A percentile compares a stretch with the other conserved stretches of the same genome.
Evolutionary conservation across 2,329 filamentous ascomycete species (phyloP).

Genomic region (Onygenales sp.): DNA sequence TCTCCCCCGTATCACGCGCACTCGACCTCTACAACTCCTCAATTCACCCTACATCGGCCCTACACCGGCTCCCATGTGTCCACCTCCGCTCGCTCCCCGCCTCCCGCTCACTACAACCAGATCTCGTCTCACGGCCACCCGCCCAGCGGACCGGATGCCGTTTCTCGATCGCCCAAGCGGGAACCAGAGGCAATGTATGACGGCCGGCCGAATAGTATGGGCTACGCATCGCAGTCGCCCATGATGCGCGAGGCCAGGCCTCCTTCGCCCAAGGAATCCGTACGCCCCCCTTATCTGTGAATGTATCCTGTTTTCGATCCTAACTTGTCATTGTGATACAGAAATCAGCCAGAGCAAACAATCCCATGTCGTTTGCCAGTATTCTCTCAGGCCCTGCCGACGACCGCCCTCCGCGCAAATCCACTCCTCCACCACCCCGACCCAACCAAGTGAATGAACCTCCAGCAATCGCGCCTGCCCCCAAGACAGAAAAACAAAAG

Average conservation of each 20-base stretch:
- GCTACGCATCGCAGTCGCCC: slow-evolving; percentile 25
- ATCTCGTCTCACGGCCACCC: slow-evolving; percentile 35
- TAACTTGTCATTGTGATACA: slow-evolving; percentile 27
- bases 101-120: slow-evolving; percentile 23
- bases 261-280: slow-evolving; percentile 31
- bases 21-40: slow-evolving; percentile 20
- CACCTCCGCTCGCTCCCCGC: slow-evolving; percentile 24
- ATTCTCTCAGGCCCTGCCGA: slow-evolving; percentile 76
- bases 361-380: slow-evolving; percentile 93
- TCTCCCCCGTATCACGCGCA: slow-evolving; percentile 28
- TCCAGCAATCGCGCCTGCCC: slow-evolving; percentile 17
- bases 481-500: slow-evolving; percentile 21
- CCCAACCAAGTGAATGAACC: slow-evolving; percentile 17
- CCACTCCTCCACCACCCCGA: slow-evolving; percentile 33
- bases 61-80: slow-evolving; percentile 26
- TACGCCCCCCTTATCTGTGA: slow-evolving; percentile 18
- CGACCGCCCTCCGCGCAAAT: slow-evolving; percentile 41
- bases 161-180: slow-evolving; percentile 33
- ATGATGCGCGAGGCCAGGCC: slow-evolving; percentile 22
- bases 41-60: slow-evolving; percentile 25
- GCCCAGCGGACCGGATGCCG: slow-evolving; percentile 24
- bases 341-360: slow-evolving; percentile 64
- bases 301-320: slow-evolving; percentile 4
- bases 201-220: slow-evolving; percentile 20
- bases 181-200: slow-evolving; percentile 28